phyloP scores from a whole-genome alignment of 2,329 filamentous ascomycete genomes.

The Fusarium camptoceras region DNA sequence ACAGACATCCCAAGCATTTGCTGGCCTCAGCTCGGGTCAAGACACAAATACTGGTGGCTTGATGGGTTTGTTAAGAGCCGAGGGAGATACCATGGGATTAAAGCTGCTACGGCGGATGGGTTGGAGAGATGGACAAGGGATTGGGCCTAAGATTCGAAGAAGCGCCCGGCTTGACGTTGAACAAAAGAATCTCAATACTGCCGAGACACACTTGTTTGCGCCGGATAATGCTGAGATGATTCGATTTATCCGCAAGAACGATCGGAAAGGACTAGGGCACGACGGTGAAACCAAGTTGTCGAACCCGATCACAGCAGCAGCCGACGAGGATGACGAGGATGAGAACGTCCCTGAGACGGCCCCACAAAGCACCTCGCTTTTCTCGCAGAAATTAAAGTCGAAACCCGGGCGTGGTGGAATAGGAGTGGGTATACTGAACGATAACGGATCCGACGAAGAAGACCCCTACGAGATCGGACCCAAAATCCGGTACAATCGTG shows the following conservation, averaged over 20 bases:
- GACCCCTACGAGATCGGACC: slow-evolving; percentile 94
- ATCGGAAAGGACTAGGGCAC: slow-evolving; percentile 78
- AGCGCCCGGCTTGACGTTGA: slow-evolving; percentile 72
- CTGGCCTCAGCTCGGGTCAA: slow-evolving; percentile 77
- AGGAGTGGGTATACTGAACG: slow-evolving; percentile 89
- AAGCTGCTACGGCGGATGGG: slow-evolving; percentile 92
- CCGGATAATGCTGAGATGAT: slow-evolving; percentile 83
- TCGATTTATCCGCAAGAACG: slow-evolving; percentile 71
- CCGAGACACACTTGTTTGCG: slow-evolving; percentile 79
- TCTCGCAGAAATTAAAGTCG: slow-evolving; percentile 62
- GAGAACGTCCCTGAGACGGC: slow-evolving; percentile 48
- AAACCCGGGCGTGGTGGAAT: slow-evolving; percentile 72
- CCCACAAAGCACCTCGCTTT: slow-evolving; percentile 27
- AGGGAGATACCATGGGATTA: slow-evolving; percentile 87
- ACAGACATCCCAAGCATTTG: slow-evolving; percentile 78
- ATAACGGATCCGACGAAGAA: slow-evolving; percentile 94
- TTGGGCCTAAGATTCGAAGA: slow-evolving; percentile 86
- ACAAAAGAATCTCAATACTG: slow-evolving; percentile 52
- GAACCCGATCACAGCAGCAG: slow-evolving; percentile 39
- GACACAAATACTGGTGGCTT: slow-evolving; percentile 67
- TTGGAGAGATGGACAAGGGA: slow-evolving; percentile 93
- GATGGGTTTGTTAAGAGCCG: slow-evolving; percentile 76
- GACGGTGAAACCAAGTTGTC: slow-evolving; percentile 67
- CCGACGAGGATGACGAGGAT: slow-evolving; percentile 57
- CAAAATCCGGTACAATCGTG: slow-evolving; percentile 85